Base-by-base conservation (phyloP, 495 filamentous ascomycete species). In the Choiromyces venosus region DNA sequence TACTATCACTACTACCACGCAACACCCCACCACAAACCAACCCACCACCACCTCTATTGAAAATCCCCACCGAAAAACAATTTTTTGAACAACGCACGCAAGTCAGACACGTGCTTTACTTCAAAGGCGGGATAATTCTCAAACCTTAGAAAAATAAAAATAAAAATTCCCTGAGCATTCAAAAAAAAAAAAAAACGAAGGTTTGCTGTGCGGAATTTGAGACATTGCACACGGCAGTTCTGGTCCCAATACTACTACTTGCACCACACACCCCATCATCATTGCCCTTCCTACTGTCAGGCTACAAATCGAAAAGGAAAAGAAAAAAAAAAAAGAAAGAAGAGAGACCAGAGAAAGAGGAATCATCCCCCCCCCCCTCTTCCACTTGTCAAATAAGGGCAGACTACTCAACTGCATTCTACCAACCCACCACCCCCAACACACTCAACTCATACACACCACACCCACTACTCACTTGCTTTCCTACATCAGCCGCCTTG, bases 151-250 rank as follows among this genome's bases (percentile, higher is more conserved):
- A 67, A 76, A 73, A 38, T 40, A 76, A 37, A 76, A 76, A 76
- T 77, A 77, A 77, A 77, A 77, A 77, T 77, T 76, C 75, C 74
- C 72, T 76, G 70, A 77, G 65, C 73, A 52, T 52, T 25, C 44
- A 52, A 52, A 52, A 77, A 77, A 76, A 73, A 66, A 77, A n/a
- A 71, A 37, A 77, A 77, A 76, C 75, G 69, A 77, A 76, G 69
- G 74, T 76, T 77, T 76, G 44, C 44, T 52, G 75, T 75, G 69
- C 69, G 66, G 66, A 72, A 77, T 77, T 52, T 76, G 75, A 77
- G 75, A 77, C 75, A 77, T 77, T 76, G 73, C 75, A 52, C 44
- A 77, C 75, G 75, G 75, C 75, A 77, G 75, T 76, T 77, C 76
- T 77, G 75, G 36, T 69, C 71, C 42, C 65, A 71, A 66, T 65